Conservation (phyloP, 2,329 filamentous ascomycete genomes). For the Penicillium aurantiogriseum region DNA sequence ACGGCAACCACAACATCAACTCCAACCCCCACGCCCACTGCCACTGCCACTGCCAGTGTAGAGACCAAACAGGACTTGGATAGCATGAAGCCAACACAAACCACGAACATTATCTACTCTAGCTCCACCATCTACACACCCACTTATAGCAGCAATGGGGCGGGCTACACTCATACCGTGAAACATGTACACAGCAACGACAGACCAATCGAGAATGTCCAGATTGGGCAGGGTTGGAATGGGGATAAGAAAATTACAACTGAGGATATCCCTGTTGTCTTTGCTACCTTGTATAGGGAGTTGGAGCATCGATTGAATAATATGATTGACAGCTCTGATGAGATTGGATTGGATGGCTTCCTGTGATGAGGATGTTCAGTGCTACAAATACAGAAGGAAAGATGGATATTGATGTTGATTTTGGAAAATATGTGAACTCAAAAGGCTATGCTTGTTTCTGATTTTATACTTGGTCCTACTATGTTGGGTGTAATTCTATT, state of each 20-base stretch:
- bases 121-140: background rate
- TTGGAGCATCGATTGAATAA: conserved; percentile 22
- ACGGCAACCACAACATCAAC: conserved; percentile 10
- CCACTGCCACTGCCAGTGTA: background rate
- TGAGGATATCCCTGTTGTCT: conserved; percentile 20
- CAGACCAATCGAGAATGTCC: conserved; percentile 16
- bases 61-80: background rate
- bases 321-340: conserved; percentile 30
- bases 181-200: conserved; percentile 3
- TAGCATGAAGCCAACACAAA: conserved; percentile 6
- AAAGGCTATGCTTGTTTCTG: background rate
- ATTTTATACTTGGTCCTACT: background rate
- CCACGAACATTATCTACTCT: background rate
- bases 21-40: conserved; percentile 3
- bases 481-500: background rate
- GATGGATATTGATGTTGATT: background rate
- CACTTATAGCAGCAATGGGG: background rate
- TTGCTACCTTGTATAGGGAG: conserved; percentile 17
- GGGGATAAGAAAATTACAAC: conserved; percentile 7
- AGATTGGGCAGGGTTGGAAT: conserved; percentile 17
- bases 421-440: background rate
- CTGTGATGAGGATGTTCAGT: background rate
- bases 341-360: conserved; percentile 20
- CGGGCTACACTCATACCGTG: conserved; percentile 17
- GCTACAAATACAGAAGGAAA: background rate